Base-by-base conservation (phyloP, 2,329 filamentous ascomycete genomes). In the Claviceps pusilla region DNA sequence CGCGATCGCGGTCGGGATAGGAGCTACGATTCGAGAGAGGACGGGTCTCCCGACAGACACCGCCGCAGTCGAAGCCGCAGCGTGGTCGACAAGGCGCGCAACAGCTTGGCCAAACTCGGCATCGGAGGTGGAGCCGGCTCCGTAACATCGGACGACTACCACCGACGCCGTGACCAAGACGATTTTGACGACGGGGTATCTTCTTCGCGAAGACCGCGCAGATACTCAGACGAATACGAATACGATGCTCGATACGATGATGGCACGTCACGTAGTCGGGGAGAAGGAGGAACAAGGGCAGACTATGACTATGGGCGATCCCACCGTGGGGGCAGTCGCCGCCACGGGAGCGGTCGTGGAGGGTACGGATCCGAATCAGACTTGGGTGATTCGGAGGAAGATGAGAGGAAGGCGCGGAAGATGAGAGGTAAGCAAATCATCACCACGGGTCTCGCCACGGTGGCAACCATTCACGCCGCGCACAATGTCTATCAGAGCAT, bases 371-470 rank as follows among this genome's bases (percentile, higher is more conserved):
- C 76, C 16, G 77, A 74, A 39, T 76, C 75, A 24, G 76, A 80
- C 60, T 64, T 80, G 50, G 78, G 77, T 51, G 76, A 80, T 66
- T 80, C 78, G 57, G 74, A 77, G 19, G 76, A 77, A 28, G 78
- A 82, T 59, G 72, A 74, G 64, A 78, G 72, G 65, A 70, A 69
- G 57, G 71, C 71, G 42, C 75, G 71, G 65, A 80, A 77, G 65
- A 77, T 80, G 72, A 76, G 71, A 78, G 77, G 77, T 78, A 80
- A 81, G 74, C 77, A 80, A 71, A 61, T 79, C 57, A 59, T 82
- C 55, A 80, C 75, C 53, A 75, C 76, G 7, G 77, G 76, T 49
- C 68, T 81, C 55, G 78, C 78, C 53, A 72, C 76, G 52, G 75
- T 80, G 58, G 78, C 78, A 63, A 80, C 77, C 60, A 79, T 82